A percentile compares a stretch with the other conserved stretches of the same genome.
phyloP scores from a whole-genome alignment of 441 rosid genomes.

The Aquilaria agallochum region DNA sequence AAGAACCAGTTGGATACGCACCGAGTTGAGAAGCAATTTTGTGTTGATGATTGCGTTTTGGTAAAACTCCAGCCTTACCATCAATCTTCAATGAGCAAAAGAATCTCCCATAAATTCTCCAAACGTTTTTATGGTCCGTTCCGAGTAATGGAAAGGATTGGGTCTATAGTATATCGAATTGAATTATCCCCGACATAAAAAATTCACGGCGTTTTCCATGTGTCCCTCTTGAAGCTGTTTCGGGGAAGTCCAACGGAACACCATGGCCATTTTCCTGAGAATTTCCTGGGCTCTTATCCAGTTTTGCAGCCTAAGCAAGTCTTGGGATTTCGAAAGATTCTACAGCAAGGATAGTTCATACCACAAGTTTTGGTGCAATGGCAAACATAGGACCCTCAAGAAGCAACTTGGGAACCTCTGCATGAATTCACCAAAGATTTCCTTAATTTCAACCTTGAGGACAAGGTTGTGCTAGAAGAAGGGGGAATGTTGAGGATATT shows the following conservation, averaged over 20 bases:
- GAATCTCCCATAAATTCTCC: neutral
- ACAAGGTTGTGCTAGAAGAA: too few relatives aligned
- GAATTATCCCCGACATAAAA: accelerated
- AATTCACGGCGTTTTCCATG: conserved; percentile 2
- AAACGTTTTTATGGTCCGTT: neutral
- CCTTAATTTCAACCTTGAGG: too few relatives aligned
- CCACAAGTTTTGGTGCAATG: too few relatives aligned
- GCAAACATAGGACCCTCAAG: too few relatives aligned
- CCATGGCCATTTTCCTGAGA: too few relatives aligned
- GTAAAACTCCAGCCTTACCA: neutral
- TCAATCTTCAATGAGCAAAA: neutral
- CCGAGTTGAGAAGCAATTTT: neutral
- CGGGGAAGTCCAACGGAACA: neutral
- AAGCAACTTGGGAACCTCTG: too few relatives aligned
- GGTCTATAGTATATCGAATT: conserved; percentile 1
- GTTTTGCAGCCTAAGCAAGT: too few relatives aligned
- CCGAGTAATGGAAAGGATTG: neutral
- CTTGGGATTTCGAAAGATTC: too few relatives aligned
- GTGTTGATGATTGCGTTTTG: neutral
- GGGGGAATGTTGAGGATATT: too few relatives aligned
- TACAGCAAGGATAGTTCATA: too few relatives aligned
- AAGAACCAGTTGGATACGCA: neutral
- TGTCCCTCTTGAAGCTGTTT: neutral
- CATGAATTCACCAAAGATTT: too few relatives aligned
- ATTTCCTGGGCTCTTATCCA: too few relatives aligned